phyloP scores from a whole-genome alignment of 345 rosid genomes.

The Garcia nutans region DNA sequence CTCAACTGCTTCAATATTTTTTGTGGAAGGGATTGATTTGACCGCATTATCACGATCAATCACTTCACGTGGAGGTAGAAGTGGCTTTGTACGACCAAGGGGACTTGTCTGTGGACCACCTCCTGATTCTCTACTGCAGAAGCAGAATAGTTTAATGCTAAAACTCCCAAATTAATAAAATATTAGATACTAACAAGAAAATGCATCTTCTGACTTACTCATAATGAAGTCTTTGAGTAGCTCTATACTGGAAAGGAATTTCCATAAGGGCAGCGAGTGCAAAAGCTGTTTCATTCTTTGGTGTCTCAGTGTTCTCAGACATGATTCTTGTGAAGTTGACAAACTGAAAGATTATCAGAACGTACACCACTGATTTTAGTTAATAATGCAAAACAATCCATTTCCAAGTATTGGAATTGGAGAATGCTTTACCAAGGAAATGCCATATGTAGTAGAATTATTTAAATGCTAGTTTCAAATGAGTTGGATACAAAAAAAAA shows the following conservation, averaged over 20 bases:
- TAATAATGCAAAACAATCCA: neutral
- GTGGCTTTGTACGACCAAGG: conserved; percentile 53
- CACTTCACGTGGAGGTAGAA: conserved; percentile 75
- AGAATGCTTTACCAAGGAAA: neutral
- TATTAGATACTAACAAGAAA: conserved; percentile 11
- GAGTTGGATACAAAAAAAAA: neutral
- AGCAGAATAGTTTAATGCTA: conserved; percentile 18
- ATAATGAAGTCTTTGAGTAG: conserved; percentile 56
- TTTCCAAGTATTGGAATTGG: neutral
- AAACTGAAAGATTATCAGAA: conserved; percentile 42
- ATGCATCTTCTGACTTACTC: conserved; percentile 26
- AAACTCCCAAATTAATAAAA: conserved; percentile 8
- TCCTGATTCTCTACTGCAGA: conserved; percentile 40
- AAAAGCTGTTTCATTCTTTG: conserved; percentile 79
- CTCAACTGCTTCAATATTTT: conserved; percentile 37
- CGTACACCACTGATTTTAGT: neutral
- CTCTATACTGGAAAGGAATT: conserved; percentile 83
- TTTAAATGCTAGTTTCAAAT: neutral
- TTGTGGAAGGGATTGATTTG: conserved; percentile 35
- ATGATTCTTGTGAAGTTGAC: conserved; percentile 87
- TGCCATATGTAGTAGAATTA: too few species aligned
- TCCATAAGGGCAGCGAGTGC: conserved; percentile 99
- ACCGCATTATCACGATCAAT: conserved; percentile 58
- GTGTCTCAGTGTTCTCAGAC: conserved; percentile 57
- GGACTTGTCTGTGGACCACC: conserved; percentile 33